Conservation (phyloP, 768 basidiomycete species). For the Kwoniella dejecticola region DNA sequence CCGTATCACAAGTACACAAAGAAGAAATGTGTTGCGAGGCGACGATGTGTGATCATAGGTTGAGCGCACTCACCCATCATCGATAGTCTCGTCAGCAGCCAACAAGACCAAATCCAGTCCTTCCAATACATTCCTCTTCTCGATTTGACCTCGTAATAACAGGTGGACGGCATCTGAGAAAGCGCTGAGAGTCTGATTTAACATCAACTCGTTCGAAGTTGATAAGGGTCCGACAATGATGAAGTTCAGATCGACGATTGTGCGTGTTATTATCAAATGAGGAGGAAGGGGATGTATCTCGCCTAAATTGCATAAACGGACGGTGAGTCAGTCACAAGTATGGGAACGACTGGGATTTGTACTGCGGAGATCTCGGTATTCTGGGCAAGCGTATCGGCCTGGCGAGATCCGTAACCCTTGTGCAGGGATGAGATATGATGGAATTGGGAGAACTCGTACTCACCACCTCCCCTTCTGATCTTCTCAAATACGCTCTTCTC, state of each 20-base stretch:
- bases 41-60: too few relatives aligned
- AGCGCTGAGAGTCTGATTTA: constrained; percentile 77
- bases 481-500: constrained; percentile 96
- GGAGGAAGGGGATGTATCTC: constrained; percentile 90
- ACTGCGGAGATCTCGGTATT: too few relatives aligned
- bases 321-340: too few relatives aligned
- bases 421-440: too few relatives aligned
- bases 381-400: too few relatives aligned
- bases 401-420: too few relatives aligned
- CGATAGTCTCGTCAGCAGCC: constrained; percentile 94
- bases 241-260: constrained; percentile 92
- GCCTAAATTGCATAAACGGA: constrained; percentile 63
- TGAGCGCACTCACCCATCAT: constrained; percentile 93
- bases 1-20: too few relatives aligned
- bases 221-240: constrained; percentile 82
- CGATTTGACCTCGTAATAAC: constrained; percentile 85
- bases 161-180: constrained; percentile 83
- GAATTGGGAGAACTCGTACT: too few relatives aligned
- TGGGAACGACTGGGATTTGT: too few relatives aligned
- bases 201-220: constrained; percentile 93
- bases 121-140: constrained; percentile 91
- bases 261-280: constrained; percentile 88
- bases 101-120: constrained; percentile 89
- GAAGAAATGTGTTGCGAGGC: too few relatives aligned
- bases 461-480: constrained; percentile 90